phyloP scores from a whole-genome alignment of 2,329 filamentous ascomycete genomes.

The Colletotrichum chrysophilum region DNA sequence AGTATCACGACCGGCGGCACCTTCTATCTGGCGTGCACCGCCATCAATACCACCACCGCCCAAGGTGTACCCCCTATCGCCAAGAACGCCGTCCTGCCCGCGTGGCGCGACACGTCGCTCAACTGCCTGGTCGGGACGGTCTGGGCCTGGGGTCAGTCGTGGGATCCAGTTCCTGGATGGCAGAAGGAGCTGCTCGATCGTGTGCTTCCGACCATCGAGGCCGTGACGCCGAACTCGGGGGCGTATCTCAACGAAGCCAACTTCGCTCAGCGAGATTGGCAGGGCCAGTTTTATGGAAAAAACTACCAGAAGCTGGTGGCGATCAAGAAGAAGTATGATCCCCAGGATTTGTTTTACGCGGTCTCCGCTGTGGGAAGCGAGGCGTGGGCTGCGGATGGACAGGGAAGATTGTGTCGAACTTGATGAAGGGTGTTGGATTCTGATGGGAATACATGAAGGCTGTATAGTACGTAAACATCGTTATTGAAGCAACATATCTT shows the following conservation, averaged over 20 bases:
- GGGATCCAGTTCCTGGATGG: neutral
- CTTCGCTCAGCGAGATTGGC: conserved; percentile 32
- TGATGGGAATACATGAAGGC: no score
- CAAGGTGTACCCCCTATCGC: conserved; percentile 10
- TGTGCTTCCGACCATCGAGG: conserved; percentile 32
- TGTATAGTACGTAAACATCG: no score
- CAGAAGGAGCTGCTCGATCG: conserved; percentile 29
- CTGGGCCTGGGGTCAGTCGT: neutral
- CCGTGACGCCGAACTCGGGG: conserved; percentile 27
- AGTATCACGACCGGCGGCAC: neutral
- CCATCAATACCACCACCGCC: conserved; percentile 30
- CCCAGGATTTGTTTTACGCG: conserved; percentile 30
- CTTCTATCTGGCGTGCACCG: neutral
- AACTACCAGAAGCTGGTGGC: conserved; percentile 29
- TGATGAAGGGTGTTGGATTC: neutral
- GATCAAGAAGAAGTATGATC: conserved; percentile 35
- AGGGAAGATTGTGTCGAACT: conserved; percentile 16
- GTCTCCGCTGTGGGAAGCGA: conserved; percentile 32
- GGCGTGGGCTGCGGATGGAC: conserved; percentile 16
- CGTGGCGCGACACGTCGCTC: conserved; percentile 46
- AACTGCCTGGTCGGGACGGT: conserved; percentile 30
- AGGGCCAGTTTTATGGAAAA: conserved; percentile 30
- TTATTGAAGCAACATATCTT: no score
- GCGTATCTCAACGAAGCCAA: conserved; percentile 35
- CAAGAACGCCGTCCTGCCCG: conserved; percentile 43